A percentile compares a stretch with the other conserved stretches of the same genome.
These are phyloP conservation scores for Canavalia ensiformis DNA, from an alignment of 306 rosid species.

Conservation along the genomic window DNA sequence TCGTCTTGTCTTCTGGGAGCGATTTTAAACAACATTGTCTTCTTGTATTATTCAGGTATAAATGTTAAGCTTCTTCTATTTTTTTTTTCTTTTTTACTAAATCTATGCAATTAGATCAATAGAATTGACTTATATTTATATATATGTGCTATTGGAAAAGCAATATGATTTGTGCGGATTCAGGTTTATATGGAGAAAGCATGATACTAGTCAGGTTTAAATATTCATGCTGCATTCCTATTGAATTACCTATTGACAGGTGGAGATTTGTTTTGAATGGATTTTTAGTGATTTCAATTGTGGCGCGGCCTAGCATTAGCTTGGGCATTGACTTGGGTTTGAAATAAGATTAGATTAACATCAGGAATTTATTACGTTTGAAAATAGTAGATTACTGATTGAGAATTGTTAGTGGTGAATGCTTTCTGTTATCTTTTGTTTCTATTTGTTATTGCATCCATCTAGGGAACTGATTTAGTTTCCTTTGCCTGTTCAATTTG, in stretches of 20 bases:
- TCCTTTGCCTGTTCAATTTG: background rate
- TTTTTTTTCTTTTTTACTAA: no score
- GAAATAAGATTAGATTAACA: conserved; percentile 26
- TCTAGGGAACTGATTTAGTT: conserved; percentile 15
- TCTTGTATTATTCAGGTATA: no score
- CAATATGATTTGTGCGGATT: no score
- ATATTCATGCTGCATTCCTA: no score
- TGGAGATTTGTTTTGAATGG: background rate
- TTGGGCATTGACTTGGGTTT: conserved; percentile 26
- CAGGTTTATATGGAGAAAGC: no score
- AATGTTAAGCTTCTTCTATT: background rate
- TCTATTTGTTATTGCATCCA: conserved; percentile 18
- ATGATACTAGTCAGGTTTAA: no score
- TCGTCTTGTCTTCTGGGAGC: no score
- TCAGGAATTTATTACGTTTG: background rate
- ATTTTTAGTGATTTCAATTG: conserved; percentile 13
- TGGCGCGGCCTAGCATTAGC: conserved; percentile 24
- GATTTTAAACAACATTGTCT: no score
- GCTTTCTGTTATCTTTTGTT: conserved; percentile 7
- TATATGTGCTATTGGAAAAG: no score
- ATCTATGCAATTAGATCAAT: no score
- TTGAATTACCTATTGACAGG: no score
- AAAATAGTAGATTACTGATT: background rate
- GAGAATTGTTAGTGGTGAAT: conserved; percentile 14
- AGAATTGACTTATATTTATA: no score